phyloP scores from a whole-genome alignment of 2,329 filamentous ascomycete species.

The Stagonosporopsis cucurbitacearum region DNA sequence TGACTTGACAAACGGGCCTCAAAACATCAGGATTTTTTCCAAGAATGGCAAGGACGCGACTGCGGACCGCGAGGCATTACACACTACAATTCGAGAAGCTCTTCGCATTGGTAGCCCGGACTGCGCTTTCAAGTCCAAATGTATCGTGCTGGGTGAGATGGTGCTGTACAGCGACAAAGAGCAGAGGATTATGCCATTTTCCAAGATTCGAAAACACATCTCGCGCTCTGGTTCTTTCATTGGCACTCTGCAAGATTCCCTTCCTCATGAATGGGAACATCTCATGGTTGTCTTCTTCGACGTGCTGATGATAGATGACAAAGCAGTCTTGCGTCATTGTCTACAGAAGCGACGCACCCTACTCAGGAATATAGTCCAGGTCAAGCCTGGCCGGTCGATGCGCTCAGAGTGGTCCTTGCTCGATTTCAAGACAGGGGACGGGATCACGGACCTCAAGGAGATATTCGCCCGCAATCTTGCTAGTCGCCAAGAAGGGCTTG shows the following conservation, averaged over 20 bases:
- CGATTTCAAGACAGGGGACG: slow-evolving; percentile 61
- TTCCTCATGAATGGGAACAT: slow-evolving; percentile 61
- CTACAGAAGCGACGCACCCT: slow-evolving; percentile 67
- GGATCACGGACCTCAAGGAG: slow-evolving; percentile 43
- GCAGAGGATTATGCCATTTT: slow-evolving; percentile 73
- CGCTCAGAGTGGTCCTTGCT: slow-evolving; percentile 71
- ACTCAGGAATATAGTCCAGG: slow-evolving; percentile 63
- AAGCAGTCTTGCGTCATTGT: slow-evolving; percentile 58
- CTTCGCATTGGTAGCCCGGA: slow-evolving; percentile 65
- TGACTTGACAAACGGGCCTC: slow-evolving; percentile 63
- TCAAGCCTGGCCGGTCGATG: slow-evolving; percentile 67
- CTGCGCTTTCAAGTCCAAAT: slow-evolving; percentile 67
- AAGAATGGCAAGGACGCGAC: slow-evolving; percentile 94
- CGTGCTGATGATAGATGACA: slow-evolving; percentile 63
- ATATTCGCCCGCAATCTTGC: slow-evolving; percentile 71
- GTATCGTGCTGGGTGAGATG: slow-evolving; percentile 84
- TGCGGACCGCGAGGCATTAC: slow-evolving; percentile 67
- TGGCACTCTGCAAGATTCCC: slow-evolving; percentile 72
- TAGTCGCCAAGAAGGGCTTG: slow-evolving; percentile 75
- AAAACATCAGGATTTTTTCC: slow-evolving; percentile 80
- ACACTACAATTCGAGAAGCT: slow-evolving; percentile 68
- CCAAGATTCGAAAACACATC: slow-evolving; percentile 83
- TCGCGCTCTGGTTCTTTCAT: slow-evolving; percentile 73
- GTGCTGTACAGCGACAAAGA: slow-evolving; percentile 76
- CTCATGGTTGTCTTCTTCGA: slow-evolving; percentile 69